Conservation (phyloP, 2,329 filamentous ascomycete species). For the Pyricularia pennisetigena region DNA sequence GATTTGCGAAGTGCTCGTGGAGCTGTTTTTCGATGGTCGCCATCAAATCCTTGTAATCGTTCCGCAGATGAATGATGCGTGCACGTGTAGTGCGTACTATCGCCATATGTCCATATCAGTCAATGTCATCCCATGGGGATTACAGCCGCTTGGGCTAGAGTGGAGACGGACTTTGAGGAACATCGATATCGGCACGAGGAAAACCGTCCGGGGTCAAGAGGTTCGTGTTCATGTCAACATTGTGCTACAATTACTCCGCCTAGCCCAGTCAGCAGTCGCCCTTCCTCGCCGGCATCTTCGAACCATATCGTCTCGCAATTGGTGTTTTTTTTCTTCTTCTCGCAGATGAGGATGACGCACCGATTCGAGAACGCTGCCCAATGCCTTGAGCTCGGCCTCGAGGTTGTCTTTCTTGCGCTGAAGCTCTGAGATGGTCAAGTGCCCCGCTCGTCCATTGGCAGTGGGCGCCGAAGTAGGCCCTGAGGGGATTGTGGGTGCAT, state of each 20-base stretch:
- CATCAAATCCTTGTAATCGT: slow-evolving; percentile 93
- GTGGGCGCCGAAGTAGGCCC: slow-evolving; percentile 58
- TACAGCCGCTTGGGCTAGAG: not conserved
- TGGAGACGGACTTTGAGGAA: slow-evolving; percentile 68
- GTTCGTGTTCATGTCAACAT: slow-evolving; percentile 83
- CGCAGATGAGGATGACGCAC: slow-evolving; percentile 37
- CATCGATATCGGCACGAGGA: slow-evolving; percentile 85
- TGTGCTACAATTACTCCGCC: slow-evolving; percentile 53
- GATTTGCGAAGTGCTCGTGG: slow-evolving; percentile 79
- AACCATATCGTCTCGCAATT: not conserved
- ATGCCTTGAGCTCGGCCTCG: slow-evolving; percentile 76
- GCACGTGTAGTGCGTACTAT: slow-evolving; percentile 86
- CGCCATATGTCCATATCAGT: slow-evolving; percentile 7
- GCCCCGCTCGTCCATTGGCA: slow-evolving; percentile 50
- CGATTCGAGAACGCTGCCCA: slow-evolving; percentile 80
- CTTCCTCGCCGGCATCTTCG: not conserved
- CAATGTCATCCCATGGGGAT: slow-evolving; percentile 1
- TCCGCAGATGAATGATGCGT: slow-evolving; percentile 79
- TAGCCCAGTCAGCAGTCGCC: not conserved
- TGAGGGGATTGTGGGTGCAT: slow-evolving; percentile 55
- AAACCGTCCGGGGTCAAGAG: slow-evolving; percentile 86
- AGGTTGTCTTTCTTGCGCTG: slow-evolving; percentile 75
- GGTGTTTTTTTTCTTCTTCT: not conserved
- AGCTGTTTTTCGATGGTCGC: slow-evolving; percentile 69
- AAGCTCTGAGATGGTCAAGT: slow-evolving; percentile 67